Base-by-base conservation (phyloP, 202 grass and related monocot species). In the Schoenoplectus triqueter region DNA sequence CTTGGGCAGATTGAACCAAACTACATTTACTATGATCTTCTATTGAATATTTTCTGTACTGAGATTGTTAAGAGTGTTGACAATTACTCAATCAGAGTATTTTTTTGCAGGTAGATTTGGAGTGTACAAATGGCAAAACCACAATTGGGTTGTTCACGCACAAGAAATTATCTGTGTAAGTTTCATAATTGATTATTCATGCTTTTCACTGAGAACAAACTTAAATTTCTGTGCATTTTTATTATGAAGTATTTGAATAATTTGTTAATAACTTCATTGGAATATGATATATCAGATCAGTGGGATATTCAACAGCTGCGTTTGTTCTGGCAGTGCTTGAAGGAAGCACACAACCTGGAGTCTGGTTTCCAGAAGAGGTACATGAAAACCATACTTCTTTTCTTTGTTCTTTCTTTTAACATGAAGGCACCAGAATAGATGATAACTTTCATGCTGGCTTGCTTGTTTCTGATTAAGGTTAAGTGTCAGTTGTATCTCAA, bases 351-450 rank as follows among this genome's bases (percentile, higher is more conserved):
- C 92, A 95, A 45, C 89, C 88, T 80, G 92, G 95, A 7, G 92
- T 93, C 80, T 98, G 95, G 92, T 94, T 97, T 90, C 94, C 94
- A 63, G 91, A 97, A 88, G 91, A 97, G 90, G 88, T 94, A 57
- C 56, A 50, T 50, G 46, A 70, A 44, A 79, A 18, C 7, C 22
- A 79, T 79, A 18, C 21, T 6, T 79, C 2, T 18, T 9, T 39
- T 2, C 44, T 44, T 45, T 17, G 7, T 78, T 18, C 15, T 60
- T 17, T 41, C 5, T 7, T 39, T 60, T 66, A 81, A 39, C 10
- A 49, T 64, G 19, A 39, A 44, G 45, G 41, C 50, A 65, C 19
- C 9, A 82, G 66, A 61, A 0, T 41, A 0, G 46, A 75, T 42
- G 17, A 17, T 44, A 63, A 64, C 52, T 50, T 82, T 15, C 9